Evolutionary conservation across 75 land plant genomes (phyloP).

Genomic region (Pinus taeda): DNA sequence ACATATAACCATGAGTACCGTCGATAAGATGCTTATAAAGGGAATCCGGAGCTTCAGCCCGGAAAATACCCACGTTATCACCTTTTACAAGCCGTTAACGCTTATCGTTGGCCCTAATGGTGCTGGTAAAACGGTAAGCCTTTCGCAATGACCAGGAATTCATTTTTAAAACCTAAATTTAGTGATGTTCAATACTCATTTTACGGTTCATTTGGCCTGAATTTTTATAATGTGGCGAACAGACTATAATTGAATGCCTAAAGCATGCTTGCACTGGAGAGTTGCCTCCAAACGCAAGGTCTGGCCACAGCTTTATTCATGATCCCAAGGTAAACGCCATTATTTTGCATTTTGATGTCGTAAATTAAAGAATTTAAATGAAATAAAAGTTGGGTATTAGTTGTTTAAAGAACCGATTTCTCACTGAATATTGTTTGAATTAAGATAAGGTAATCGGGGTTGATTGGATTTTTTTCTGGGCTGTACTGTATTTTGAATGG

Average conservation of each 20-base stretch:
- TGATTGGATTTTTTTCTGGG: too few relatives aligned
- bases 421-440: background rate
- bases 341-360: background rate
- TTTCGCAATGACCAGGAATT: background rate
- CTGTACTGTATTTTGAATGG: too few relatives aligned
- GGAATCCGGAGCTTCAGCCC: slow-evolving; percentile 99
- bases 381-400: too few relatives aligned
- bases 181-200: background rate
- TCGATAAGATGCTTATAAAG: slow-evolving; percentile 98
- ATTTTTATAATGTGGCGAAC: background rate
- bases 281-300: slow-evolving; percentile 93
- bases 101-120: slow-evolving; percentile 97
- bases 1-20: slow-evolving; percentile 70
- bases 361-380: too few relatives aligned
- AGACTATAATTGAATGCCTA: slow-evolving; percentile 95
- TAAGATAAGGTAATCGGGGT: too few relatives aligned
- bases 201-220: background rate
- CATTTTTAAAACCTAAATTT: too few relatives aligned
- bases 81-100: slow-evolving; percentile 91
- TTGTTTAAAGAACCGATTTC: background rate
- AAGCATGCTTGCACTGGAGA: slow-evolving; percentile 97
- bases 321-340: slow-evolving; percentile 77
- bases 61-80: slow-evolving; percentile 91
- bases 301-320: slow-evolving; percentile 97
- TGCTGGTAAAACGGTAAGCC: slow-evolving; percentile 91